These are phyloP conservation scores for Tardiomyces depauwii DNA, from an alignment of 1,139 yeast species.

Conservation along the genomic window DNA sequence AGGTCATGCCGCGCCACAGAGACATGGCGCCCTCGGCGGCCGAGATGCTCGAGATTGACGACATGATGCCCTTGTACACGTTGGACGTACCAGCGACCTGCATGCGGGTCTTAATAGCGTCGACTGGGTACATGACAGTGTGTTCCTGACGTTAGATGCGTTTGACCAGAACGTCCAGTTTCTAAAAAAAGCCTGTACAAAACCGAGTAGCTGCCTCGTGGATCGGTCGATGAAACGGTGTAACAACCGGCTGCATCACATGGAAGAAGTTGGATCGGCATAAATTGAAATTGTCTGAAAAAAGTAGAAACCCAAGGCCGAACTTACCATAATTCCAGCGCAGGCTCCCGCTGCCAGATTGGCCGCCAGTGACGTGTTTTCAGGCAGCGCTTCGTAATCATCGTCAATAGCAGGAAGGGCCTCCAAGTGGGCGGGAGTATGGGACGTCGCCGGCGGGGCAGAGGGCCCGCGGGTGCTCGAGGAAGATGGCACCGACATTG, in stretches of 20 bases:
- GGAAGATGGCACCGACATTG: background rate
- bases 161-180: too few relatives aligned
- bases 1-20: conserved; percentile 89
- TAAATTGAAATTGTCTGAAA: too few relatives aligned
- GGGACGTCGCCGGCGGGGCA: background rate
- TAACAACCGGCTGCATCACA: too few relatives aligned
- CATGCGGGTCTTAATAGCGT: conserved; percentile 89
- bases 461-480: too few relatives aligned
- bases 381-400: conserved; percentile 80
- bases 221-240: too few relatives aligned
- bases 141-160: conserved; percentile 50
- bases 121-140: conserved; percentile 93
- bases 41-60: conserved; percentile 61
- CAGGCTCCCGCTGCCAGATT: conserved; percentile 90
- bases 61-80: conserved; percentile 37
- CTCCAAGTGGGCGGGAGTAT: background rate
- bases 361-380: conserved; percentile 70
- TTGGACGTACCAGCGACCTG: conserved; percentile 47
- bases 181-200: too few relatives aligned
- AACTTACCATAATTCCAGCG: conserved; percentile 73
- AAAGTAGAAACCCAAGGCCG: background rate
- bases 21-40: conserved; percentile 87
- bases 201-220: too few relatives aligned
- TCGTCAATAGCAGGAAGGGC: conserved; percentile 9
- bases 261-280: too few relatives aligned